Conservation (phyloP, 208 protist species). For the Crithidia sp. region DNA sequence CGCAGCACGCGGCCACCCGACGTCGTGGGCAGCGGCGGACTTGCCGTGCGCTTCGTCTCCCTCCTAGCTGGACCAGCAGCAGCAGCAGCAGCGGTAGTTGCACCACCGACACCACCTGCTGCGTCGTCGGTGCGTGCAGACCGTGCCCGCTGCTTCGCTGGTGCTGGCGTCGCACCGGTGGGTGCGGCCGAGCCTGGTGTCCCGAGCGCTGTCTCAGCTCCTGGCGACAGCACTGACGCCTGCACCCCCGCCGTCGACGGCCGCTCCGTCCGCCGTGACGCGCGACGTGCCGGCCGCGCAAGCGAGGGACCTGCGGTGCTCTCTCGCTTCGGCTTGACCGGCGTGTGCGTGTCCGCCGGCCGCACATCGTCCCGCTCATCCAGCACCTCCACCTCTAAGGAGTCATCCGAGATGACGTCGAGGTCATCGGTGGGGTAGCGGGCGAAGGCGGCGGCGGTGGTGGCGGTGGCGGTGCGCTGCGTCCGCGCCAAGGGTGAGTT, state of each 20-base stretch:
- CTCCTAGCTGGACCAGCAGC: no score
- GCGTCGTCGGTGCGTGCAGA: conserved; percentile 15
- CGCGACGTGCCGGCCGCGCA: neutral
- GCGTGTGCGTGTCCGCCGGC: neutral
- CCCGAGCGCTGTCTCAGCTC: neutral
- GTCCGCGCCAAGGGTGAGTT: neutral
- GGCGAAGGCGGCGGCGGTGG: no score
- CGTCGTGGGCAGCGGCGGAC: no score
- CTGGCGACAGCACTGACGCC: neutral
- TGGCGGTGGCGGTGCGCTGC: neutral
- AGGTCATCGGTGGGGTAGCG: neutral
- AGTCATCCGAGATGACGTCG: conserved; percentile 30
- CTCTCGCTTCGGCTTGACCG: neutral
- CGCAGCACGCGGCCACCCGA: neutral
- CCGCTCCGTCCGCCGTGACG: conserved; percentile 1
- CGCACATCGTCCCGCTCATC: conserved; percentile 4
- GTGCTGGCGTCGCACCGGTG: neutral
- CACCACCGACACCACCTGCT: neutral
- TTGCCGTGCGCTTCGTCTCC: no score
- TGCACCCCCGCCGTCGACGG: conserved; percentile 30
- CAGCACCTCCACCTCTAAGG: conserved; percentile 35
- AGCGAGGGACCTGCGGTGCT: neutral
- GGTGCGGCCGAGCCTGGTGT: neutral
- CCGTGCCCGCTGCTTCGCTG: conserved; percentile 20
- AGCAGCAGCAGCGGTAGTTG: no score